These are phyloP conservation scores for Alectoria sarmentosa DNA, from an alignment of 495 filamentous ascomycete genomes.

Conservation along the genomic window DNA sequence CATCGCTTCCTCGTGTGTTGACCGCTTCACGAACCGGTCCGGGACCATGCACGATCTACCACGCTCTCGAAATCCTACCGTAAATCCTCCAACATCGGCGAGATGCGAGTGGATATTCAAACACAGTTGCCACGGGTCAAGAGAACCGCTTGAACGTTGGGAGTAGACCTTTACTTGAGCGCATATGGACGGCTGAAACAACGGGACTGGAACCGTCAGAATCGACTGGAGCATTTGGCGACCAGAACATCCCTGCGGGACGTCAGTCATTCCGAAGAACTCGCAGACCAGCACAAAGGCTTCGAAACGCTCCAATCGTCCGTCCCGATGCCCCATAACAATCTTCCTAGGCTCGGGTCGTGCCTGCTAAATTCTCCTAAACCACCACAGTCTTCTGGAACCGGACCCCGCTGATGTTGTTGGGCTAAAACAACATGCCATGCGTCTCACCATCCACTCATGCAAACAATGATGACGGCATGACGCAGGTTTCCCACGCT, in stretches of 20 bases:
- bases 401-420: background rate
- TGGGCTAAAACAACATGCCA: background rate
- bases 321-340: background rate
- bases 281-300: background rate
- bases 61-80: background rate
- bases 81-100: background rate
- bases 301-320: background rate
- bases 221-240: too few species aligned
- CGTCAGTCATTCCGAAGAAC: too few species aligned
- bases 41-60: background rate
- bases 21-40: background rate
- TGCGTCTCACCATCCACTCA: background rate
- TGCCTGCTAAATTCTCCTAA: background rate
- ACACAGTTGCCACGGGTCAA: background rate
- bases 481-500: background rate
- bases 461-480: background rate
- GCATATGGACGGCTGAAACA: background rate
- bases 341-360: background rate
- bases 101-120: background rate
- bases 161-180: background rate
- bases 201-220: background rate
- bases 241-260: too few species aligned
- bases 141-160: background rate
- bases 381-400: background rate
- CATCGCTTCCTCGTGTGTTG: background rate